phyloP scores from a whole-genome alignment of 2,329 filamentous ascomycete species.

The Monilinia fructicola region DNA sequence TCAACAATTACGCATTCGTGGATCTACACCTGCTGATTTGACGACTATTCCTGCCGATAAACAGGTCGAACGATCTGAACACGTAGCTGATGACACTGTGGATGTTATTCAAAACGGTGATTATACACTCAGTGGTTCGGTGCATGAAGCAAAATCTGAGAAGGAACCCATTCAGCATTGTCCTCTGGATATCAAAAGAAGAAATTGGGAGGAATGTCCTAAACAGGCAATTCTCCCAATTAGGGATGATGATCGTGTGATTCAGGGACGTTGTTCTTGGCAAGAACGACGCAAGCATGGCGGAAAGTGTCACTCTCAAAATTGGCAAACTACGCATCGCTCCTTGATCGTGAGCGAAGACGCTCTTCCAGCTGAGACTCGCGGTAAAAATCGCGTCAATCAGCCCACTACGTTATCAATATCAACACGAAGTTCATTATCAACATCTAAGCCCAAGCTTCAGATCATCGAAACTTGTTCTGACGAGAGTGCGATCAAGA shows the following conservation, averaged over 20 bases:
- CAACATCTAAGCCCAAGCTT: not conserved
- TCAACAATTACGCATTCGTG: constrained; percentile 1
- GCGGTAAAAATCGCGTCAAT: not conserved
- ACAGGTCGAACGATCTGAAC: not conserved
- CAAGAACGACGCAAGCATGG: constrained; percentile 1
- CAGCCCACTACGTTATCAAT: not conserved
- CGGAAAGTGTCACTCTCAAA: not conserved
- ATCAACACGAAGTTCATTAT: not conserved
- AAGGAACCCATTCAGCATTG: not conserved
- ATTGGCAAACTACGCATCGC: not conserved
- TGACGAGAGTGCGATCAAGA: not conserved
- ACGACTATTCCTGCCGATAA: not conserved
- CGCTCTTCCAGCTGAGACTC: not conserved
- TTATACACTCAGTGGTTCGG: not conserved
- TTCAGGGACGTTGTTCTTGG: not conserved
- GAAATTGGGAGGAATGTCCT: not conserved
- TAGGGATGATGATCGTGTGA: constrained; percentile 7
- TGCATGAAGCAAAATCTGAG: not conserved
- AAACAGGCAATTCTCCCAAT: not conserved
- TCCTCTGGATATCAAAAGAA: not conserved
- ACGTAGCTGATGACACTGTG: not conserved
- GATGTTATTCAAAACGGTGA: not conserved
- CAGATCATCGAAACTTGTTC: not conserved
- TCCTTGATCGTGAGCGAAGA: not conserved
- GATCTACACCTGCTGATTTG: not conserved